Evolutionary conservation across 768 basidiomycete genomes (phyloP), one percentile per base, ranked within the genome.

Genomic region (Boletus subparvulus): DNA sequence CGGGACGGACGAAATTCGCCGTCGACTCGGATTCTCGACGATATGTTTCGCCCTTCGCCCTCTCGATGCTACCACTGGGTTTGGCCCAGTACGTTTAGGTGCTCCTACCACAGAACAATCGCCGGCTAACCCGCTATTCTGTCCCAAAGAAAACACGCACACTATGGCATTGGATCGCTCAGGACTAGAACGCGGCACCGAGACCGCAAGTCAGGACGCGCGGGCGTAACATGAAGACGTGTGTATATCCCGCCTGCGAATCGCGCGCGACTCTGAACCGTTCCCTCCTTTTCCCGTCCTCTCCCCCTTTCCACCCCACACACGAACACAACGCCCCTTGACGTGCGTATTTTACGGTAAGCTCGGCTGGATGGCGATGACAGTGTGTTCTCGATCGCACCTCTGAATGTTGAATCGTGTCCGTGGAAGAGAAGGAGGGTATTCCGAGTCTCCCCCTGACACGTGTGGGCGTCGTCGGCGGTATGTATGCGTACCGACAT

Each of bases 361-460:
- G 24, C n/a, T 17, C 14, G 39, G 17, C 39, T 26, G 17, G 54
- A 55, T 55, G 24, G 32, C 9, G 41, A 52, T 47, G 42, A 32
- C 32, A 32, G 32, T 3, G 32, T 32, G 14, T 42, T 47, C 55
- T 43, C n/a, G 42, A 58, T 42, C 24, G 52, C 47, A 11, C 50
- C 50, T 54, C 47, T 26, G 13, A 40, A 14, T 17, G 21, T 33
- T n/a, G 47, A 24, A 19, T 6, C 42, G 17, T 39, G 54, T 32
- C 46, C 47, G 21, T 12, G 19, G 56, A 57, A 58, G 13, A 32
- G 46, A 52, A 52, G 42, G 28, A 3, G 28, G 30, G 56, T 14
- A 13, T 63, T 32, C 51, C 61, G 51, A 63, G 61, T 50, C 41
- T 46, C 61, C 47, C 37, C 50, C 41, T 35, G n/a, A 45, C 56